phyloP scores from a whole-genome alignment of 371 early-diverging fungal genomes.

The Lichtheimia corymbifera region DNA sequence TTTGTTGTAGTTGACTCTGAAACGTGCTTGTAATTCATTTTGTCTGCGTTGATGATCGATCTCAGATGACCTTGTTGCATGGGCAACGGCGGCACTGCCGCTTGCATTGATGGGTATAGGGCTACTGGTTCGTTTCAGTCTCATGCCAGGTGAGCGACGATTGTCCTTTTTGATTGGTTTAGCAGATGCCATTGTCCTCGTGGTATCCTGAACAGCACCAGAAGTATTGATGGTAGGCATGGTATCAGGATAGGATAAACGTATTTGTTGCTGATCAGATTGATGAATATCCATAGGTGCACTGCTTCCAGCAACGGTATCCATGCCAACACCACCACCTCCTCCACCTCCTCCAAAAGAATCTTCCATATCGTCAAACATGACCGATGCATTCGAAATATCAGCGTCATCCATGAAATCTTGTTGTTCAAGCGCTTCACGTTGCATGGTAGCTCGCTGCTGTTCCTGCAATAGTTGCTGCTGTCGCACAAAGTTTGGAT shows the following conservation, averaged over 20 bases:
- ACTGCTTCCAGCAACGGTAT: background rate
- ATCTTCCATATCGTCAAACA: constrained; percentile 1
- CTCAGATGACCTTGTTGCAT: constrained; percentile 17
- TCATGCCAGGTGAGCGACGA: too few species aligned
- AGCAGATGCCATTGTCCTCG: background rate
- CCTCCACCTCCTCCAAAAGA: background rate
- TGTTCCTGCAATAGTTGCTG: constrained; percentile 30
- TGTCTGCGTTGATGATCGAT: constrained; percentile 31
- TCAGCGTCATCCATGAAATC: background rate
- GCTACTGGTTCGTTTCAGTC: constrained; percentile 9
- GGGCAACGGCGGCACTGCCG: constrained; percentile 4
- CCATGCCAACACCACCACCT: background rate
- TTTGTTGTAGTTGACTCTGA: constrained; percentile 27
- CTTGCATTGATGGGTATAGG: constrained; percentile 13
- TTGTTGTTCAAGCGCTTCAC: constrained; percentile 1
- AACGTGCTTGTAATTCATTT: constrained; percentile 33
- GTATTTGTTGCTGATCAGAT: background rate
- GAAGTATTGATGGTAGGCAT: background rate
- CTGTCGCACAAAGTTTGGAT: constrained; percentile 28
- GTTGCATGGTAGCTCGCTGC: constrained; percentile 6
- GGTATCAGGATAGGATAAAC: background rate
- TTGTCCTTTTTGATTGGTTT: background rate
- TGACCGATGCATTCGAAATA: background rate
- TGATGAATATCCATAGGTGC: background rate
- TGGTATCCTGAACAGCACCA: background rate